Base-by-base conservation (phyloP, 2,329 filamentous ascomycete genomes). In the Alternaria consortialis region DNA sequence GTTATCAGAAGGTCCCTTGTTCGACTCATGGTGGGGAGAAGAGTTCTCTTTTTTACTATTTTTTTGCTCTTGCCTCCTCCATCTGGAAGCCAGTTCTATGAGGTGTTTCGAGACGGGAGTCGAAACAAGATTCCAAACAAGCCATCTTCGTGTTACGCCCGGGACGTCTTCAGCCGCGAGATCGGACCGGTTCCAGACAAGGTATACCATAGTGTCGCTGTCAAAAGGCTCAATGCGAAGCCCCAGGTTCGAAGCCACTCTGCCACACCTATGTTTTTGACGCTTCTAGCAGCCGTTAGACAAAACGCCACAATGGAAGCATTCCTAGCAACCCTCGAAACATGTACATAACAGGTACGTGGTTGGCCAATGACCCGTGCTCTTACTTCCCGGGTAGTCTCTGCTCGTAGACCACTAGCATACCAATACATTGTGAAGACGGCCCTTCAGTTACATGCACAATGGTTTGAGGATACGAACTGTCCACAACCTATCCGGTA, bases 1-100 rank as follows among this genome's bases (percentile, higher is more conserved):
- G 71, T 69, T 59, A 75, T 73, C 74, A 67, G 74, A 76, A 76
- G 72, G 74, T 71, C 68, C 65, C 68, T 69, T 67, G 67, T 71
- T 71, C 68, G 68, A 71, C 69, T 71, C 67, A 67, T 71, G 73
- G 71, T 74, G 71, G 65, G 74, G 73, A 75, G 74, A 75, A 23
- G 17, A 37, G 36, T 42, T 50, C 51, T 64, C 60, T 62, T 62
- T 67, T 50, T 53, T 42, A 39, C 32, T 40, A 12, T 5, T 11
- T 47, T 36, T 59, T 52, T 8, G 13, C 20, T 12, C 20, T 27
- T 12, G 39, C 12, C 20, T 42, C 8, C 17, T 27, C 3, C 23
- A 12, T 36, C 13, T 25, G n/a, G 32, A 13, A 25, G 11, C 39
- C 6, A 15, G 25, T n/a, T 8, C 15, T 15, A 8, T n/a, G 31